A percentile compares a stretch with the other conserved stretches of the same genome.
Evolutionary conservation across 2,329 filamentous ascomycete species (phyloP).

Genomic region (Claviceps humidiphila): DNA sequence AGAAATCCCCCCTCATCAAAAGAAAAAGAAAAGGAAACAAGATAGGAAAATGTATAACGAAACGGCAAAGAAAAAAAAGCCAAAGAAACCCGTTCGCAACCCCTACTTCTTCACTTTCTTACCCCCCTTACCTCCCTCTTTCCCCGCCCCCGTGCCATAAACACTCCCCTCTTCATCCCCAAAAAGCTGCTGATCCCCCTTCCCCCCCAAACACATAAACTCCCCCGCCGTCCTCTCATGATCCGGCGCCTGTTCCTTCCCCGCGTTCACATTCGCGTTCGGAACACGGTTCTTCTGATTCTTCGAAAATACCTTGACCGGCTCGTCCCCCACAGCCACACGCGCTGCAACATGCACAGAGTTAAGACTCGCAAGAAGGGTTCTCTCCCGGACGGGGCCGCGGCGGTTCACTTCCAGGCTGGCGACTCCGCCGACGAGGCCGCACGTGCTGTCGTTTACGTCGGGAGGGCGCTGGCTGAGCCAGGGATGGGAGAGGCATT

Average conservation of each 20-base stretch:
- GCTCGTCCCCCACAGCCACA: conserved; percentile 42
- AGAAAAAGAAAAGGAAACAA: background rate
- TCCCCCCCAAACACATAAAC: conserved; percentile 75
- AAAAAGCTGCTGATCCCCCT: conserved; percentile 70
- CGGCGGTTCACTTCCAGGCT: conserved; percentile 73
- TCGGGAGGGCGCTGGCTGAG: conserved; percentile 48
- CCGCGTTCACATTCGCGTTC: conserved; percentile 22
- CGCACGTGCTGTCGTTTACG: conserved; percentile 78
- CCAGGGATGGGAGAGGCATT: conserved; percentile 89
- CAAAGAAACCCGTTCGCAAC: conserved; percentile 3
- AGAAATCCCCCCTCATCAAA: background rate
- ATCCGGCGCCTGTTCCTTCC: conserved; percentile 52
- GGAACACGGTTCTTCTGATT: conserved; percentile 36
- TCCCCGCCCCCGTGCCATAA: conserved; percentile 28
- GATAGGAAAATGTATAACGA: background rate
- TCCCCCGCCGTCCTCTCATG: conserved; percentile 55
- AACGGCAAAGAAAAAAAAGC: background rate
- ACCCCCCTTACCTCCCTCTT: conserved; percentile 17
- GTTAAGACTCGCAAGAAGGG: conserved; percentile 71
- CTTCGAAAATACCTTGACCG: conserved; percentile 64
- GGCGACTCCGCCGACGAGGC: conserved; percentile 74
- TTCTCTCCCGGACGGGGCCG: conserved; percentile 70
- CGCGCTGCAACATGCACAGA: conserved; percentile 44
- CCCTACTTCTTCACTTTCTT: conserved; percentile 16
- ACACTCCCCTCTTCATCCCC: conserved; percentile 44